Percentiles rank a stretch among this genome's conserved stretches.
Conservation (phyloP, 768 basidiomycete species). For the Trametes punicea region DNA sequence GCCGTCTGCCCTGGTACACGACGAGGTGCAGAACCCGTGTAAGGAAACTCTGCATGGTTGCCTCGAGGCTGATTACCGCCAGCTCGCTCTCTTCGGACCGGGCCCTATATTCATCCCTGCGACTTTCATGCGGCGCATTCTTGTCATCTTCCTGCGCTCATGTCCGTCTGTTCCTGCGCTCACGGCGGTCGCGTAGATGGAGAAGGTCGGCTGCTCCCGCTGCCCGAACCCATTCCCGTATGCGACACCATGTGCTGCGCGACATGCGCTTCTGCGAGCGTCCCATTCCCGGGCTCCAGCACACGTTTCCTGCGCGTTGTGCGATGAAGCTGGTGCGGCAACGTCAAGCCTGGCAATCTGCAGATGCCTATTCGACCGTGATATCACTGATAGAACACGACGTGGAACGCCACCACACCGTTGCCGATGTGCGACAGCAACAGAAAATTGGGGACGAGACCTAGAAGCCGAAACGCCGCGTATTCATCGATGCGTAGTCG, state of each 20-base stretch:
- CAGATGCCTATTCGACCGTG: conserved; percentile 7
- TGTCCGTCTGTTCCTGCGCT: conserved; percentile 9
- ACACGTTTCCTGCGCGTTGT: conserved; percentile 5
- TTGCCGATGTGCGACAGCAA: not conserved
- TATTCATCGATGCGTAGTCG: too few relatives aligned
- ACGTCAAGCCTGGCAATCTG: conserved; percentile 7
- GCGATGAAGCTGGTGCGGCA: not conserved
- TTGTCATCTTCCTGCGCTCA: conserved; percentile 17
- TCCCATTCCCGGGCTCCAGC: conserved; percentile 9
- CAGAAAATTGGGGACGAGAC: too few relatives aligned
- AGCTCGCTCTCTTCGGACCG: conserved; percentile 19
- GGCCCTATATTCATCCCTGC: conserved; percentile 8
- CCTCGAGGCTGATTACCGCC: conserved; percentile 38
- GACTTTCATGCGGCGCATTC: not conserved
- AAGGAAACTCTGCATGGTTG: conserved; percentile 43
- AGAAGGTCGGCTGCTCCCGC: not conserved
- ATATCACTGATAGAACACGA: conserved; percentile 5
- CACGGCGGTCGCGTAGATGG: not conserved
- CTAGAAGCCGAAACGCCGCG: too few relatives aligned
- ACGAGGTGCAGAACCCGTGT: conserved; percentile 56
- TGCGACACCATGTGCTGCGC: not conserved
- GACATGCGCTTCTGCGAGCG: not conserved
- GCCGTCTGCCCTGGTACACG: conserved; percentile 42
- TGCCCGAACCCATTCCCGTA: not conserved
- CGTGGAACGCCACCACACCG: conserved; percentile 1